Percentiles rank a stretch among this genome's conserved stretches.
Evolutionary conservation across 2,329 filamentous ascomycete genomes (phyloP).

Genomic region (Sarocladiaceae sp.): DNA sequence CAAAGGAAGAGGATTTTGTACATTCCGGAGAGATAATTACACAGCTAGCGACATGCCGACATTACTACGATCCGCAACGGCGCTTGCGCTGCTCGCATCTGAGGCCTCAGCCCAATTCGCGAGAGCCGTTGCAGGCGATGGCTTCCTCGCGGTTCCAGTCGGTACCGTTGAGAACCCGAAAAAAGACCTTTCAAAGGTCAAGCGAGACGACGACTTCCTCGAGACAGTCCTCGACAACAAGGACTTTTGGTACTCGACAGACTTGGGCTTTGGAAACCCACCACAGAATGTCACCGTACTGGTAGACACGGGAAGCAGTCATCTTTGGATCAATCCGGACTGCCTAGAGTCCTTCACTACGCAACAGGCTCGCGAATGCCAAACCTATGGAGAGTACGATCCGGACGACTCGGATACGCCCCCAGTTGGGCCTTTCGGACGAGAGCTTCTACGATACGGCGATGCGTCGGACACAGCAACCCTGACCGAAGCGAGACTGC

Average conservation of each 20-base stretch:
- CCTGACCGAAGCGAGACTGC: constrained; percentile 34
- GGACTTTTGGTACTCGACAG: constrained; percentile 34
- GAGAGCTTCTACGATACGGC: constrained; percentile 34
- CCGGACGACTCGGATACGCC: constrained; percentile 35
- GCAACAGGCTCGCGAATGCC: constrained; percentile 32
- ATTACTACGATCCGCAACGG: neutral
- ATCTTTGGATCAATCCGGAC: constrained; percentile 51
- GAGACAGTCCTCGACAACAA: constrained; percentile 28
- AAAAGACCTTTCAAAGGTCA: constrained; percentile 14
- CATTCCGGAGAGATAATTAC: neutral
- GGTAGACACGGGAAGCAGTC: constrained; percentile 48
- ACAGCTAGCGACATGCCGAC: constrained; percentile 8
- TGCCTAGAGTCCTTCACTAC: constrained; percentile 35
- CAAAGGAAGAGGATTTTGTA: neutral
- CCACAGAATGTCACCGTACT: constrained; percentile 41
- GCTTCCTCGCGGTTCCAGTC: constrained; percentile 33
- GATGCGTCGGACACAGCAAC: constrained; percentile 30
- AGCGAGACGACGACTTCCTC: constrained; percentile 21
- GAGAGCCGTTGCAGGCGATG: constrained; percentile 26
- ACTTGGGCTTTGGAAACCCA: constrained; percentile 38
- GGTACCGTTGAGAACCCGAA: constrained; percentile 23
- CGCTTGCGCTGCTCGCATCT: constrained; percentile 6
- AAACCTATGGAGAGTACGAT: constrained; percentile 38
- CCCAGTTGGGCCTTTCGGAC: constrained; percentile 30
- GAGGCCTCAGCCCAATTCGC: constrained; percentile 18